These are phyloP conservation scores for Chytriomyces sp. DNA, from an alignment of 192 early-diverging fungal genomes.

Conservation along the genomic window DNA sequence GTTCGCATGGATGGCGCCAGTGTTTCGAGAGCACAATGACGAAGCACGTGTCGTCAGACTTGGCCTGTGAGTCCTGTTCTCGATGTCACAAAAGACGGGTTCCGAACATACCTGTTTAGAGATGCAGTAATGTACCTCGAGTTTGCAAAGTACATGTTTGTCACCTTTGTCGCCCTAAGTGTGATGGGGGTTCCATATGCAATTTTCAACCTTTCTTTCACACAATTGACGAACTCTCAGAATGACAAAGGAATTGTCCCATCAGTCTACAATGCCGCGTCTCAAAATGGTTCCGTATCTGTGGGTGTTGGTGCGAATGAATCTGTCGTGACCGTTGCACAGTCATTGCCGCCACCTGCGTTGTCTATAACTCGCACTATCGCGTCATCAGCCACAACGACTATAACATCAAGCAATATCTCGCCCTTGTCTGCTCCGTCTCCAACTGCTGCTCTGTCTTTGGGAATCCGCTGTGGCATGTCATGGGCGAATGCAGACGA, in stretches of 20 bases:
- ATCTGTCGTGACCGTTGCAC: not conserved
- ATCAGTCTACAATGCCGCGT: not conserved
- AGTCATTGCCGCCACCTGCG: not conserved
- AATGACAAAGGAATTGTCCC: not conserved
- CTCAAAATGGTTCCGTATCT: not conserved
- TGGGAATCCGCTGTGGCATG: conserved; percentile 6
- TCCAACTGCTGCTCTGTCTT: not conserved
- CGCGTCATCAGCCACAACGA: not conserved
- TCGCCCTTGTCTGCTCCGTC: not conserved
- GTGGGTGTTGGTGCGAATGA: not conserved
- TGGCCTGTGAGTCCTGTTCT: conserved; percentile 4
- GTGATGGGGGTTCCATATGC: conserved; percentile 4
- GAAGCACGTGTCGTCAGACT: not conserved
- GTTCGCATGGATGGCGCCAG: conserved; percentile 17
- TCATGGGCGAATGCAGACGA: too few relatives aligned
- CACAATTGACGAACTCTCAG: not conserved
- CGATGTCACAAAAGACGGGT: not conserved
- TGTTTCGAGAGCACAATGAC: not conserved
- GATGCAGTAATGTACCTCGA: conserved; percentile 22
- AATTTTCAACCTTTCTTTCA: conserved; percentile 7
- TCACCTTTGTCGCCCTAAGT: conserved; percentile 5
- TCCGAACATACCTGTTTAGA: too few relatives aligned
- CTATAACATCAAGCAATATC: not conserved
- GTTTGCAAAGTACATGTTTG: conserved; percentile 4
- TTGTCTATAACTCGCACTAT: not conserved